phyloP scores from a whole-genome alignment of 306 rosid species.

The Rubus idaeus region DNA sequence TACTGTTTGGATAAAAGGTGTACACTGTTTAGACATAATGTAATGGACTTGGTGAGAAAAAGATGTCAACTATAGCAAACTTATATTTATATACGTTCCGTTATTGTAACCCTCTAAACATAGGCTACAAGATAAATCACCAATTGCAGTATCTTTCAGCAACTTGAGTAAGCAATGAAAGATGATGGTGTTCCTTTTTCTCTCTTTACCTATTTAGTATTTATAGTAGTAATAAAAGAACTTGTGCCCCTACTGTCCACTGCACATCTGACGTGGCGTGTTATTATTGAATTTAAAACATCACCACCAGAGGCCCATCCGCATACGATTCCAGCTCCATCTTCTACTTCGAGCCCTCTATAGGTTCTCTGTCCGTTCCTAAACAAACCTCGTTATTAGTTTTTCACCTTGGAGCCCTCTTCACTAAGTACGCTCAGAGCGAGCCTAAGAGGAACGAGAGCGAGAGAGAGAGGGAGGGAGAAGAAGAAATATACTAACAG shows the following conservation, averaged over 20 bases:
- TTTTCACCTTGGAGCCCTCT: constrained; percentile 17
- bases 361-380: neutral
- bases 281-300: neutral
- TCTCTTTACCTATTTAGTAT: no score
- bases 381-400: neutral
- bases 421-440: constrained; percentile 11
- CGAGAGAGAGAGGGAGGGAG: neutral
- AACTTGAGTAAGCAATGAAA: no score
- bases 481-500: neutral
- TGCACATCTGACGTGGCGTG: neutral
- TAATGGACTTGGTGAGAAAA: no score
- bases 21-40: no score
- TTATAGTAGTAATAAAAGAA: no score
- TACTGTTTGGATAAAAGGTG: no score
- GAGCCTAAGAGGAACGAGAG: constrained; percentile 6
- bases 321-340: neutral
- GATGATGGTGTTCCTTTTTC: no score
- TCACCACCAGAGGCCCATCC: neutral
- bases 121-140: no score
- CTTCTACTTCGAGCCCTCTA: constrained; percentile 8
- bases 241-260: neutral
- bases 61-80: no score
- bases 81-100: no score
- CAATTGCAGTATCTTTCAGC: no score
- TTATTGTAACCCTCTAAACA: no score